A percentile compares a stretch with the other conserved stretches of the same genome.
phyloP scores from a whole-genome alignment of 352 stramenopile species.

The Pilasporangium apinafurcum region DNA sequence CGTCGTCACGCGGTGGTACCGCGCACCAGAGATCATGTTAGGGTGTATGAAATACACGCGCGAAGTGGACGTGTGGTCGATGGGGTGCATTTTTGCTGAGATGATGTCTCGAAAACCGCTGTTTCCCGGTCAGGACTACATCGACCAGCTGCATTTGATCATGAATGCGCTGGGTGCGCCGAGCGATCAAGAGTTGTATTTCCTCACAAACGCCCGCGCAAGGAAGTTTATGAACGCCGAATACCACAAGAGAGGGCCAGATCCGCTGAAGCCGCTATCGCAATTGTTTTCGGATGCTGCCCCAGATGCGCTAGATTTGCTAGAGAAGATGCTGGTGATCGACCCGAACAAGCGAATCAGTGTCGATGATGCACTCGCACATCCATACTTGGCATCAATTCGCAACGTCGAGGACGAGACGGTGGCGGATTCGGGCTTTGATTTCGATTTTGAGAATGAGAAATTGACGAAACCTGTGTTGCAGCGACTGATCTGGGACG shows the following conservation, averaged over 20 bases:
- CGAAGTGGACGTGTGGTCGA: conserved; percentile 92
- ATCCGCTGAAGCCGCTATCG: conserved; percentile 55
- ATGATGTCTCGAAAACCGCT: conserved; percentile 96
- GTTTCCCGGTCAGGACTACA: conserved; percentile 94
- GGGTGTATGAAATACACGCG: conserved; percentile 85
- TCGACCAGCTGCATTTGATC: conserved; percentile 96
- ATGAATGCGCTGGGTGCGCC: conserved; percentile 95
- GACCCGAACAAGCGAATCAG: conserved; percentile 88
- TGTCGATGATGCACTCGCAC: conserved; percentile 87
- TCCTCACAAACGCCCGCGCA: conserved; percentile 91
- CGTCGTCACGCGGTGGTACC: conserved; percentile 95
- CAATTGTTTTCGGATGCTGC: conserved; percentile 71
- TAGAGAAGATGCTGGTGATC: conserved; percentile 91
- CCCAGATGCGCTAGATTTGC: conserved; percentile 72
- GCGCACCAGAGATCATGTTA: conserved; percentile 89
- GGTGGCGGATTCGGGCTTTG: conserved; percentile 50
- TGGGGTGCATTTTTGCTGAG: conserved; percentile 99
- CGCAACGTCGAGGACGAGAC: conserved; percentile 89
- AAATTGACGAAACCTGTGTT: conserved; percentile 79
- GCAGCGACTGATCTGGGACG: conserved; percentile 82
- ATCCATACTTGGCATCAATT: conserved; percentile 87
- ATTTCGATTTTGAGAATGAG: conserved; percentile 87
- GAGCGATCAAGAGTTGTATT: conserved; percentile 92
- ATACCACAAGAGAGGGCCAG: conserved; percentile 60
- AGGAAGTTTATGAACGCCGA: conserved; percentile 85